Conservation (phyloP, 257 asterid species). For the Verbascum thapsus region DNA sequence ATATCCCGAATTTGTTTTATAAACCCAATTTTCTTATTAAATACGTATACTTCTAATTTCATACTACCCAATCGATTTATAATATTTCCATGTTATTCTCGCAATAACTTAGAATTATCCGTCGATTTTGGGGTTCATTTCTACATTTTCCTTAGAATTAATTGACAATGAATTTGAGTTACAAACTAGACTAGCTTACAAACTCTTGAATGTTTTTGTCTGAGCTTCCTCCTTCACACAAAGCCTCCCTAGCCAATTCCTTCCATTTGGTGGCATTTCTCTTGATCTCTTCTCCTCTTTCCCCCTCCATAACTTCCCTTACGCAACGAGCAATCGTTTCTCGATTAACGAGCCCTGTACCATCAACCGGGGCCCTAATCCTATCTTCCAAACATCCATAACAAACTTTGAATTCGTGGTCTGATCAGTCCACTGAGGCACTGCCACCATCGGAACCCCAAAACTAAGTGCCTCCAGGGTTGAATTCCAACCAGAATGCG, state of each 20-base stretch:
- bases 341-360: conserved; percentile 23
- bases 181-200: neutral
- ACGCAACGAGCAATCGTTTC: conserved; percentile 22
- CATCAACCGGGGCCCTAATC: conserved; percentile 28
- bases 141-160: too few species aligned
- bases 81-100: too few species aligned
- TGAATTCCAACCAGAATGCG: conserved; percentile 46
- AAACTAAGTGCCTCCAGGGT: conserved; percentile 38
- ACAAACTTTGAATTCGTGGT: conserved; percentile 37
- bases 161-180: too few species aligned
- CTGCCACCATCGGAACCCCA: conserved; percentile 25
- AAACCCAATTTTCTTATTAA: too few species aligned
- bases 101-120: too few species aligned
- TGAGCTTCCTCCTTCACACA: conserved; percentile 35
- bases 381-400: conserved; percentile 34
- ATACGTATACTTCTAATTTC: too few species aligned
- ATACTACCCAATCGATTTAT: too few species aligned
- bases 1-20: too few species aligned
- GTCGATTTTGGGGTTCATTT: too few species aligned
- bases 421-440: conserved; percentile 37
- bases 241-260: conserved; percentile 22
- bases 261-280: conserved; percentile 30
- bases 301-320: conserved; percentile 26
- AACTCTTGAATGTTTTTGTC: conserved; percentile 33
- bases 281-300: conserved; percentile 21